phyloP scores from a whole-genome alignment of 73 alveolate species.

The Tetrahymena thermophila region DNA sequence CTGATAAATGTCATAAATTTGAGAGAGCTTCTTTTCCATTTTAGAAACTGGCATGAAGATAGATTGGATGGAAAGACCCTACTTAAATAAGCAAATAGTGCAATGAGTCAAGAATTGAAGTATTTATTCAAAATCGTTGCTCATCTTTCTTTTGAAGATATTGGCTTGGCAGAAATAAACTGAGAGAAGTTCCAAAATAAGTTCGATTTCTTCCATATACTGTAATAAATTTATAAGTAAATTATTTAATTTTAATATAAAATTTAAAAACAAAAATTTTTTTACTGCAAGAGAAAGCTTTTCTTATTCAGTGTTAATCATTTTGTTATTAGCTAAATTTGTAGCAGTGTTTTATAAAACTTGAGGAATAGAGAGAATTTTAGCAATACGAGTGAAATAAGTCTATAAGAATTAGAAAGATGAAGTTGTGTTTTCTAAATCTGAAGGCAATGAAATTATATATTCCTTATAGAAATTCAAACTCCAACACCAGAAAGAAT shows the following conservation, averaged over 20 bases:
- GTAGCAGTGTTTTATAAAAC: background rate
- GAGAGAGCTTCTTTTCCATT: background rate
- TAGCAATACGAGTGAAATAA: background rate
- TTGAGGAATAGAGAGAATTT: background rate
- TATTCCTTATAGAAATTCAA: background rate
- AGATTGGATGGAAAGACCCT: background rate
- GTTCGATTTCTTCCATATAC: background rate
- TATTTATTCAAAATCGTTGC: background rate
- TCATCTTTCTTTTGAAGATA: background rate
- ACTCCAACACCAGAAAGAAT: constrained; percentile 1
- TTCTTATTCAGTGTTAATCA: background rate
- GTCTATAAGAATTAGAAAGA: background rate
- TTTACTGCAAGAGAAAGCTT: background rate
- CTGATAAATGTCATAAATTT: background rate
- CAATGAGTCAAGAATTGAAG: background rate
- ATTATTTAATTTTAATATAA: background rate
- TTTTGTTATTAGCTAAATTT: background rate
- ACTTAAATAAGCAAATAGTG: background rate
- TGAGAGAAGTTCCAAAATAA: background rate
- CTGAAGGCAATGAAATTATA: background rate
- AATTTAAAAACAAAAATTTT: background rate
- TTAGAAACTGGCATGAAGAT: background rate
- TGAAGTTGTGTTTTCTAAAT: background rate
- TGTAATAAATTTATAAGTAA: too few species aligned
- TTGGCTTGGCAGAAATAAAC: background rate